A percentile compares a stretch with the other conserved stretches of the same genome.
These are phyloP conservation scores for Trypanosomatidae sp. DNA, from an alignment of 208 protist genomes.

Conservation along the genomic window DNA sequence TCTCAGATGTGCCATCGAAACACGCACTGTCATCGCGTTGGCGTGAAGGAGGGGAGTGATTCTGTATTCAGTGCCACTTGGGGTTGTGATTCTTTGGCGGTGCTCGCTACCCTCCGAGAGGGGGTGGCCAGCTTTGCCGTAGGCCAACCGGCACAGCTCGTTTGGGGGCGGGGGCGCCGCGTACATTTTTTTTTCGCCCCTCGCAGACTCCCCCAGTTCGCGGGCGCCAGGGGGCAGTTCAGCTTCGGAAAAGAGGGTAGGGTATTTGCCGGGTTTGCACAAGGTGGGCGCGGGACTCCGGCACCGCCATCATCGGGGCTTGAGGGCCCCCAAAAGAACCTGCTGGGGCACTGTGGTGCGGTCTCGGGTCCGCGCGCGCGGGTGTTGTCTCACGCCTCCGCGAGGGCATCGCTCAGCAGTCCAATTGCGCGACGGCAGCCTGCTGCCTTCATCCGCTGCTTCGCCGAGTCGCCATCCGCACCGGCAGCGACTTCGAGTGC, in stretches of 20 bases:
- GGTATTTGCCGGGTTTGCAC: not conserved
- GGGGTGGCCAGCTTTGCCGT: too few species aligned
- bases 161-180: not conserved
- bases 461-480: not conserved
- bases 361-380: not conserved
- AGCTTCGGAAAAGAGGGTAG: not conserved
- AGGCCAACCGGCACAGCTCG: not conserved
- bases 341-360: not conserved
- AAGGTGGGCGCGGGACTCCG: not conserved
- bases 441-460: slow-evolving; percentile 21
- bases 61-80: not conserved
- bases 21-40: slow-evolving; percentile 4
- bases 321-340: not conserved
- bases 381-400: not conserved
- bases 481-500: slow-evolving; percentile 8
- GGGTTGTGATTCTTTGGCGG: not conserved
- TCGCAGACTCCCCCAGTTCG: not conserved
- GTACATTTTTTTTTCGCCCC: not conserved
- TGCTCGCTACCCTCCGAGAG: too few species aligned
- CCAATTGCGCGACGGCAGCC: slow-evolving; percentile 16
- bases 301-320: not conserved
- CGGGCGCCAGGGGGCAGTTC: not conserved
- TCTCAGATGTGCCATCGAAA: slow-evolving; percentile 1
- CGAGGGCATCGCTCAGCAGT: slow-evolving; percentile 10
- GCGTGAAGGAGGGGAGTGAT: not conserved